Base-by-base conservation (phyloP, 495 filamentous ascomycete species). In the Lophiotrema nucula region DNA sequence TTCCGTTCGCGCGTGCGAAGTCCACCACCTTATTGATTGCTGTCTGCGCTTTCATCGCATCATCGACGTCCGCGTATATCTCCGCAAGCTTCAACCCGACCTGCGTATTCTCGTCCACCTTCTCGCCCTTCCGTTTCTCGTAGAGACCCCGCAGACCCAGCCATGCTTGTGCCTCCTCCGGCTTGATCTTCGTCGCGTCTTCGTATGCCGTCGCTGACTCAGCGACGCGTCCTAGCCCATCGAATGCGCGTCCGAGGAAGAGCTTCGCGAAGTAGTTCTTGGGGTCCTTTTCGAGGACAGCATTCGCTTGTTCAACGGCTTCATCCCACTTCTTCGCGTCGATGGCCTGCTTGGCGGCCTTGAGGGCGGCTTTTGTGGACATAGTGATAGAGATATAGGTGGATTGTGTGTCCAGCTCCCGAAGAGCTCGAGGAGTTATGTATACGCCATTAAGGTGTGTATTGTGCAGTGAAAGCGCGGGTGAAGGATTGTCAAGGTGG, bases 61-160 rank as follows among this genome's bases (percentile, higher is more conserved):
- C 84, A 76, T 83, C 46, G 47, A 12, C 19, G 42, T 87, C 80
- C 16, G 80, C 80, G 58, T 85, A 92, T 45, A 96, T 81, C 26
- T 83, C 78, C n/a, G 87, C 88, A 39, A 96, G 77, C 21, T 79
- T 79, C 37, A 92, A 67, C 2, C 81, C 84, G 8, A 86, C 88
- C 26, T 83, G 72, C 51, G 86, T 85, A 67, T 96, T 95, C 47
- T 83, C 75, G 47, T 85, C 83, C 12, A 97, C 73, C 54, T 86
- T 89, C 24, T 77, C 76, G 22, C 73, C 68, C 3, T 81, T 83
- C 66, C 90, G 88, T 56, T 80, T 85, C 66, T 95, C 88, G 66
- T 92, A 96, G 11, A 97, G 66, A 59, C 82, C 86, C 66, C 93
- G 80, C n/a, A 97, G 74, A 4, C 93, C 93, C 73, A 93, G 87